phyloP scores from a whole-genome alignment of 192 early-diverging fungal species.

The Chytriomyces sp. region DNA sequence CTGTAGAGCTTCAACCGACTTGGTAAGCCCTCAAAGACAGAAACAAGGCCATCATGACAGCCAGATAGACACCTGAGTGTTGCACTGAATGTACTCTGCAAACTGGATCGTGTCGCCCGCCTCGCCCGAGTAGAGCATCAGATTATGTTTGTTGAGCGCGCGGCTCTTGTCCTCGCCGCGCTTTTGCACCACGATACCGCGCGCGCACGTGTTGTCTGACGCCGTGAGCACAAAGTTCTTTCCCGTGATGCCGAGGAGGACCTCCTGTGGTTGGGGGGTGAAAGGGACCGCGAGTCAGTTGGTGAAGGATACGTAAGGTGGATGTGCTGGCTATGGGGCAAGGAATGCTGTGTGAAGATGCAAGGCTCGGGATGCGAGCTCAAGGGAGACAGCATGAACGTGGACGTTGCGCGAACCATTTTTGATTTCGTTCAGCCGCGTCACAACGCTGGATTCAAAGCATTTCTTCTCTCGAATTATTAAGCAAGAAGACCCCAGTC shows the following conservation, averaged over 20 bases:
- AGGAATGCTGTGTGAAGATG: neutral
- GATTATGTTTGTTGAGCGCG: constrained; percentile 74
- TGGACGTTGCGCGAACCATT: neutral
- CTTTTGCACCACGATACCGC: constrained; percentile 91
- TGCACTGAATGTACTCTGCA: constrained; percentile 93
- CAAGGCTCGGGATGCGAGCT: neutral
- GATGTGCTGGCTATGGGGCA: neutral
- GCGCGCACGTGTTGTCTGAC: constrained; percentile 72
- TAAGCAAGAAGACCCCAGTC: neutral
- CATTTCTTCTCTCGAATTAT: neutral
- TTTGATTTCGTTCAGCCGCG: neutral
- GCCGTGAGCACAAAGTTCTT: constrained; percentile 92
- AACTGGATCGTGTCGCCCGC: constrained; percentile 91
- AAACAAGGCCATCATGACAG: neutral
- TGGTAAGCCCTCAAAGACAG: neutral
- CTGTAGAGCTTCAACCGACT: constrained; percentile 4
- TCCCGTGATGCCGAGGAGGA: constrained; percentile 86
- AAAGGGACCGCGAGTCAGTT: neutral
- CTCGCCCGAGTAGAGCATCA: constrained; percentile 88
- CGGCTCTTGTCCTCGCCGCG: constrained; percentile 89
- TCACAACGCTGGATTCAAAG: neutral
- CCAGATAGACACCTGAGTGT: constrained; percentile 84
- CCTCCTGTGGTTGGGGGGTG: constrained; percentile 29
- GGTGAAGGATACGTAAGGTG: neutral
- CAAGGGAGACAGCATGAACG: neutral